Base-by-base conservation (phyloP, 768 basidiomycete species). In the Agaricus subrufescens region DNA sequence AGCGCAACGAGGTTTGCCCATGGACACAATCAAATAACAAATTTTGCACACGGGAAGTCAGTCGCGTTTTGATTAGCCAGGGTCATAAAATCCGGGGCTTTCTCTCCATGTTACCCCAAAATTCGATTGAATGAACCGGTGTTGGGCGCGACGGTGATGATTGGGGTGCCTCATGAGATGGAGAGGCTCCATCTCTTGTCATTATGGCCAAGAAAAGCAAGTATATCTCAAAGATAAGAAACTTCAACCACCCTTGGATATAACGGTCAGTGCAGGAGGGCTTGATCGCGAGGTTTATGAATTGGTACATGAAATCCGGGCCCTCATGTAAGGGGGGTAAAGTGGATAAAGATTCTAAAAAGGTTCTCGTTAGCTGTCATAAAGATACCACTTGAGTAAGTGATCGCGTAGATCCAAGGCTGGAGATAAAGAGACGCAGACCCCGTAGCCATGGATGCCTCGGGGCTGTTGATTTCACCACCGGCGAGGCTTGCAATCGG, bases 401-500 rank as follows among this genome's bases (percentile, higher is more conserved):
- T 23, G 37, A 26, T 25, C 29, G n/a, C 45, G 7, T 27, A 56
- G 55, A 56, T 50, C 48, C 43, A 27, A 29, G 40, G 23, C 50
- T 3, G 43, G 43, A 50, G 55, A 50, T 56, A 56, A 45, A 38
- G 49, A 46, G 55, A 40, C 39, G 40, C 26, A 37, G 40, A 43
- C n/a, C 42, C 42, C 43, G 42, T 37, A 56, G 55, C 55, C 55
- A 56, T 56, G 55, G 55, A 56, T 56, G 42, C 55, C 55, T 56
- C 55, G 55, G 55, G 27, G 34, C 43, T 15, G 19, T 56, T 29
- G 15, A 37, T 27, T 54, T 44, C 3, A 50, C 34, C 39, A 25
- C 43, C 38, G 45, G 31, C 26, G 38, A 37, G 46, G 46, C 27
- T 47, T 53, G 44, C 15, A 40, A 56, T 14, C 19, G 47, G 30